A percentile compares a stretch with the other conserved stretches of the same genome.
Conservation (phyloP, 2,329 filamentous ascomycete genomes). For the Xylariaceae sp. region DNA sequence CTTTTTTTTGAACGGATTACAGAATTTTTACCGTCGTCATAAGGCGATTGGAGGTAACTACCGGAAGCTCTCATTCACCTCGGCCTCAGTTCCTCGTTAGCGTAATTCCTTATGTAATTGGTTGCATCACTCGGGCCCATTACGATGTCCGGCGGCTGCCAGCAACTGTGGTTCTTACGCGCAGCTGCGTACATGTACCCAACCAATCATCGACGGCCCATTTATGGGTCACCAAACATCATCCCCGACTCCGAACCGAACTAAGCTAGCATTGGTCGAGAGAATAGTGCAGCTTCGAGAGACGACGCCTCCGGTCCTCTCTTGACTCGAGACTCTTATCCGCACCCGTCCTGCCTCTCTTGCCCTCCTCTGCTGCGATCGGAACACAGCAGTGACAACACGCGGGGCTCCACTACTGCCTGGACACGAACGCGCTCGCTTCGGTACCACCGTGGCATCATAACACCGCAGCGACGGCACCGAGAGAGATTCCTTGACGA, state of each 20-base stretch:
- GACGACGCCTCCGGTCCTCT: constrained; percentile 4
- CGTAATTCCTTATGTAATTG: not conserved
- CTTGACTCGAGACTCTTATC: not conserved
- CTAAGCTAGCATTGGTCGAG: constrained; percentile 10
- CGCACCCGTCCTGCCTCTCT: not conserved
- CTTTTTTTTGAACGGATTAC: constrained; percentile 6
- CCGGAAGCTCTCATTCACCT: not conserved
- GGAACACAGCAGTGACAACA: not conserved
- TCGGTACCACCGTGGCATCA: not conserved
- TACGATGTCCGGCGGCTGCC: not conserved
- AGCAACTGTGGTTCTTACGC: not conserved
- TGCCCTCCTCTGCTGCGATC: not conserved
- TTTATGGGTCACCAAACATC: constrained; percentile 8
- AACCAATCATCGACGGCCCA: constrained; percentile 4
- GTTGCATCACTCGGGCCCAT: not conserved
- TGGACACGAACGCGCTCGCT: constrained; percentile 11
- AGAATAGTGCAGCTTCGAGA: constrained; percentile 12
- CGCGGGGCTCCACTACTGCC: not conserved
- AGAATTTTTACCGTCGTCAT: not conserved
- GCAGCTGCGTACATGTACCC: not conserved
- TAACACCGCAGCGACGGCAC: constrained; percentile 10
- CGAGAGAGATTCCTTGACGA: constrained; percentile 27
- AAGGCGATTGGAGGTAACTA: not conserved
- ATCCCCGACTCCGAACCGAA: constrained; percentile 2
- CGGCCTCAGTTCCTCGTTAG: not conserved